Evolutionary conservation across 257 asterid species (phyloP), one percentile per base, ranked within the genome.

Genomic region (Solanum chaucha): DNA sequence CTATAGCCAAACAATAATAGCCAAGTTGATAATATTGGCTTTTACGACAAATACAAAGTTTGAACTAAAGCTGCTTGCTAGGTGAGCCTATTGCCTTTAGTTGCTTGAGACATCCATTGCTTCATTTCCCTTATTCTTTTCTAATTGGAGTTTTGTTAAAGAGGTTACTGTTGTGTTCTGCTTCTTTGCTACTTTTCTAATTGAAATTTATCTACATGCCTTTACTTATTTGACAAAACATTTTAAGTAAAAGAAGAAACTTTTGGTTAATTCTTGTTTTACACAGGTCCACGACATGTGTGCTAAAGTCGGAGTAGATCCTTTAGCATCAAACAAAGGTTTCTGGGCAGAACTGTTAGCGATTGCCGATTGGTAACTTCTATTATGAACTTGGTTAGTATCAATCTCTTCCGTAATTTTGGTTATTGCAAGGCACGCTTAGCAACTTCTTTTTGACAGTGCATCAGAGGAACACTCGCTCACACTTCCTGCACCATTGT

Each of bases 221-320:
- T 41, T 41, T 40, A 41, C 36, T 77, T 77, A 11, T 77, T 40
- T n/a, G 44, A 77, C 8, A 12, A 13, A 40, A 38, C 34, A 5
- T n/a, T 74, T 74, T 44, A 44, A 44, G 13, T 3, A 44, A 11
- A 44, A 11, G 48, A 41, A 41, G 51, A 44, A 44, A 44, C 51
- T 44, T 11, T 44, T 11, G 51, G 51, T 44, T 44, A 44, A 28
- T 28, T 11, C 41, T 28, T 74, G 58, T 30, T 85, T 87, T 40
- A 40, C 99, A 38, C 99, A 96, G 88, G 96, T 97, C 78, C 99
- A 97, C 59, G 99, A 97, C 95, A 97, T 97, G 99, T 96, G 99
- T 91, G 96, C 98, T 86, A 97, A 97, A 90, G 98, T 97, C 19
- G 99, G 99, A 88, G 99, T 96, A 71, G 99, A 97, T 88, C 99